These are phyloP conservation scores for Aspergillus hiratsukae DNA, from an alignment of 2,329 filamentous ascomycete genomes.

Conservation along the genomic window DNA sequence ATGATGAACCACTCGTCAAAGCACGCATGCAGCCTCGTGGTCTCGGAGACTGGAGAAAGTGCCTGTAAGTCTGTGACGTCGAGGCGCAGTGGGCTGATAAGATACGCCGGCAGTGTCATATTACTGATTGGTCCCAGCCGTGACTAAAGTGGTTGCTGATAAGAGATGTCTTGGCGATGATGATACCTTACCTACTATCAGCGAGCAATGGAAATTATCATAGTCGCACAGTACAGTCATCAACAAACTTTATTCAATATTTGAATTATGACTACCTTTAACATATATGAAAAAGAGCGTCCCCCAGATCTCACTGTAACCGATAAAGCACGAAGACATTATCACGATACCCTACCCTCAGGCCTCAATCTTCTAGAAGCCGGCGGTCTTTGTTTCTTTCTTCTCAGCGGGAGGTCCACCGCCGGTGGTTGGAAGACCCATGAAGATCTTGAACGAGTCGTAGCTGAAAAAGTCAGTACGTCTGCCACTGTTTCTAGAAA, in stretches of 20 bases:
- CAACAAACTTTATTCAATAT: background rate
- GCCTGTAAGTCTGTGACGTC: constrained; percentile 5
- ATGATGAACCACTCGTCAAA: background rate
- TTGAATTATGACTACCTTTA: background rate
- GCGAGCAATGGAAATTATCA: background rate
- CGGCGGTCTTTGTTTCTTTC: constrained; percentile 25
- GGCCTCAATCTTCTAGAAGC: background rate
- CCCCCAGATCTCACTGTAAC: background rate
- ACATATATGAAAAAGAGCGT: background rate
- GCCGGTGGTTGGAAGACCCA: constrained; percentile 80
- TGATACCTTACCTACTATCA: background rate
- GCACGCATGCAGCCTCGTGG: background rate
- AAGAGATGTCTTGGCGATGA: constrained; percentile 10
- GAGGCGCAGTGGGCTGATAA: constrained; percentile 23
- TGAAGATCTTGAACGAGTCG: constrained; percentile 85
- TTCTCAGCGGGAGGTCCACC: constrained; percentile 55
- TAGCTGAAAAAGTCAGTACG: constrained; percentile 33
- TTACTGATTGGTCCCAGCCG: constrained; percentile 14
- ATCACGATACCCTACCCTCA: background rate
- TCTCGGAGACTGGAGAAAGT: background rate
- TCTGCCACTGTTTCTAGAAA: too few relatives aligned
- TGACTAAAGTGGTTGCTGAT: constrained; percentile 25
- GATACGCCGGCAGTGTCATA: constrained; percentile 15
- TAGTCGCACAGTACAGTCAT: background rate
- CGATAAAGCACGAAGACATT: background rate